Evolutionary conservation across 2,329 filamentous ascomycete species (phyloP).

Genomic region (Dothideomycetes sp.): DNA sequence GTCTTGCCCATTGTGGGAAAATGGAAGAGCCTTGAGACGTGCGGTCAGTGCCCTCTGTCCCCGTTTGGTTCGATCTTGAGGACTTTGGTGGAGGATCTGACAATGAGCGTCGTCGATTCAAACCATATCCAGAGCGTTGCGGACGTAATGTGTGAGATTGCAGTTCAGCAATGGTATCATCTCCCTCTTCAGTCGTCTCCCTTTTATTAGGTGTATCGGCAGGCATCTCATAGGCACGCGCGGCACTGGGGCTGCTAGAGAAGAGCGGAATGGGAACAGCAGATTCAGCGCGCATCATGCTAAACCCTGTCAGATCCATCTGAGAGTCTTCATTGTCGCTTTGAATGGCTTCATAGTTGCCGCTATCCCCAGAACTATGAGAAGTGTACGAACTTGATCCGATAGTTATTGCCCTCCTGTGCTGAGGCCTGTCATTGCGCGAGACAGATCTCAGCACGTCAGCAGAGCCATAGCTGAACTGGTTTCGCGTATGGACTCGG

Average conservation of each 20-base stretch:
- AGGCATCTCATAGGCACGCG: conserved; percentile 3
- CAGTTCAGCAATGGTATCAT: conserved; percentile 23
- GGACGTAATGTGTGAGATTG: conserved; percentile 18
- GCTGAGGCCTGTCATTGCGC: not conserved
- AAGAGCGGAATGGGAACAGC: conserved; percentile 24
- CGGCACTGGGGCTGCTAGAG: conserved; percentile 8
- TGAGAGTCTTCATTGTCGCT: conserved; percentile 3
- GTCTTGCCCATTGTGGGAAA: conserved; percentile 25
- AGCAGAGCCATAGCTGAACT: conserved; percentile 20
- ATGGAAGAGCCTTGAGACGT: conserved; percentile 17
- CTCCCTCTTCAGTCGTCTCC: conserved; percentile 20
- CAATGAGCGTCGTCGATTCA: conserved; percentile 19
- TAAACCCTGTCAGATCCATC: conserved; percentile 1
- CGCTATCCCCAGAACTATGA: not conserved
- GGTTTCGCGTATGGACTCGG: conserved; percentile 10
- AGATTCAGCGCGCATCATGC: conserved; percentile 10
- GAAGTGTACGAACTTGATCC: conserved; percentile 5
- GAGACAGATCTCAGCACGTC: conserved; percentile 6
- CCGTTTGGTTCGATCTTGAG: conserved; percentile 18
- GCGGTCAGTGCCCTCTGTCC: conserved; percentile 17
- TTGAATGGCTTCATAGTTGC: too few relatives aligned
- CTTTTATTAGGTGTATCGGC: conserved; percentile 1
- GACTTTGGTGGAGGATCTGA: conserved; percentile 14
- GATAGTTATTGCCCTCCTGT: not conserved
- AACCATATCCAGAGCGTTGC: conserved; percentile 22